Base-by-base conservation (phyloP, 805 yeast genomes). In the Lipomyces oligophaga region DNA sequence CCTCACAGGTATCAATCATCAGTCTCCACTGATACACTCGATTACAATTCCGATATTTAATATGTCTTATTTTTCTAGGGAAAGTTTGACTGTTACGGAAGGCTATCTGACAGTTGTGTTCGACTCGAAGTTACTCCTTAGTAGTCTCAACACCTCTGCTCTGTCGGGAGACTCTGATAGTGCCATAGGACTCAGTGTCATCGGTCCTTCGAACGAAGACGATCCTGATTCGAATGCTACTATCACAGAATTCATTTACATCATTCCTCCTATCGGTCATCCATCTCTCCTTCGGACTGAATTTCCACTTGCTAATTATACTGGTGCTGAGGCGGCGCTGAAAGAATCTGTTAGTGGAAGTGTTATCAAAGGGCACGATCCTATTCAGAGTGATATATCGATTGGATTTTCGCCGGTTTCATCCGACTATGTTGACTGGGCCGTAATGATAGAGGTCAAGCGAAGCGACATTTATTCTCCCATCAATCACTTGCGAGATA, bases 361-460 rank as follows among this genome's bases (percentile, higher is more conserved):
- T 6, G 55, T 62, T 5, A 63, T 69, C 13, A 63, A 71, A 5
- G 63, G 73, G 0, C 60, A 57, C 5, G 65, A 71, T 21, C 67
- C 74, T 3, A 50, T 62, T 25, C 67, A 66, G 4, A 55, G 58
- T 2, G 55, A 64, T 10, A 73, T 82, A 3, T 79, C 89, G 1
- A 69, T 76, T 1, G 87, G 87, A 0, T 81, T 67, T 57, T 67
- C 79, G 0, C 67, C 72, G 0, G 74, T 75, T 11, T 63, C 71
- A 22, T 66, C 76, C 36, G 45, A 57, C 1, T 64, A 73, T 35
- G 72, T 69, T 1, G 69, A 68, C 10, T 88, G 96, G 97, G 76
- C 79, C n/a, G 80, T 88, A 1, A 65, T 80, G 0, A 78, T 88
- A 3, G 81, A 81, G 54, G 94, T 86, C 61, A 67, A 73, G 1